phyloP scores from a whole-genome alignment of 495 filamentous ascomycete genomes.

The Lasiosphaeris hirsuta region DNA sequence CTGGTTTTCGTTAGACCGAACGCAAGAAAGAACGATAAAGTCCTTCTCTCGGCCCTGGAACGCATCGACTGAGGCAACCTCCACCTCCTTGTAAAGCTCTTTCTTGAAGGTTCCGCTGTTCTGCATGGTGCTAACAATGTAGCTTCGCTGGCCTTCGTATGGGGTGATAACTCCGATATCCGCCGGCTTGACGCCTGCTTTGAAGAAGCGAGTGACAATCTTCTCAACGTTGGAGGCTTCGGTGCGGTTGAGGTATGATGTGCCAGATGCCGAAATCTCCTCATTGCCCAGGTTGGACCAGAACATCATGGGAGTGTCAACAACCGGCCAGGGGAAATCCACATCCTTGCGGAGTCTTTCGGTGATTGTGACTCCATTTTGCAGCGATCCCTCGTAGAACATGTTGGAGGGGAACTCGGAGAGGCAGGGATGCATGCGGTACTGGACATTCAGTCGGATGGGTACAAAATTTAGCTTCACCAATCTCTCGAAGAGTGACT shows the following conservation, averaged over 20 bases:
- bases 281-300: conserved; percentile 98
- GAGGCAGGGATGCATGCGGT: conserved; percentile 98
- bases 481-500: conserved; percentile 94
- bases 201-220: conserved; percentile 98
- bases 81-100: conserved; percentile 97
- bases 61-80: conserved; percentile 96
- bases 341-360: conserved; percentile 89
- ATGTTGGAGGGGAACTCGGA: conserved; percentile 99
- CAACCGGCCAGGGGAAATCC: conserved; percentile 97
- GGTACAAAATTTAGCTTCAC: conserved; percentile 90
- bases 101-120: conserved; percentile 96
- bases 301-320: conserved; percentile 98
- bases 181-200: conserved; percentile 87
- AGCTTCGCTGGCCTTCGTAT: conserved; percentile 97
- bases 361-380: conserved; percentile 91
- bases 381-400: conserved; percentile 98
- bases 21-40: conserved; percentile 96
- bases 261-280: conserved; percentile 96
- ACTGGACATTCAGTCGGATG: conserved; percentile 94
- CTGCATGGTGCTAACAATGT: conserved; percentile 98
- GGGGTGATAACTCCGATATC: conserved; percentile 98
- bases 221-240: conserved; percentile 98
- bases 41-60: conserved; percentile 99
- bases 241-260: conserved; percentile 95
- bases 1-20: conserved; percentile 98